A percentile compares a stretch with the other conserved stretches of the same genome.
phyloP scores from a whole-genome alignment of 2,329 filamentous ascomycete genomes.

The Uncinocarpus reesii region DNA sequence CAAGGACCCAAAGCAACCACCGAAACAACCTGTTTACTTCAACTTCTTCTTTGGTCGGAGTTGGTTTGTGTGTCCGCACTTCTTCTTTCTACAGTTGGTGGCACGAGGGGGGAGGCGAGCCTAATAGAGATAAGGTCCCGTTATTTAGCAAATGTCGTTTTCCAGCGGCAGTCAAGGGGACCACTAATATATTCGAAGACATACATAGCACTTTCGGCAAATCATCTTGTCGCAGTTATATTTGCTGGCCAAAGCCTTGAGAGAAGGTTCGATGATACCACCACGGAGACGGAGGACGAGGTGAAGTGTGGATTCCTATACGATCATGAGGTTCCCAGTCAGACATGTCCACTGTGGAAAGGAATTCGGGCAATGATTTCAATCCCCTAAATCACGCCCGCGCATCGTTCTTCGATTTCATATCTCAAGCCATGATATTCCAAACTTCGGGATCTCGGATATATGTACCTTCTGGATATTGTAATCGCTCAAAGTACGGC shows the following conservation, averaged over 20 bases:
- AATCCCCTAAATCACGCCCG: neutral
- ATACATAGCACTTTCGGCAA: conserved; percentile 99
- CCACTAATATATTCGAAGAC: conserved; percentile 30
- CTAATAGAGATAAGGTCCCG: conserved; percentile 24
- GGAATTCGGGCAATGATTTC: neutral
- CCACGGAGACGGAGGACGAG: conserved; percentile 52
- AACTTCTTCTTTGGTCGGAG: conserved; percentile 99
- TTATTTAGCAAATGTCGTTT: neutral
- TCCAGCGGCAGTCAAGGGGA: neutral
- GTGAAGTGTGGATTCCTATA: conserved; percentile 55
- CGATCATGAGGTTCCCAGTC: conserved; percentile 26
- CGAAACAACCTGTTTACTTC: conserved; percentile 49
- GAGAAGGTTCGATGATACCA: conserved; percentile 47
- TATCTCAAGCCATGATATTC: neutral
- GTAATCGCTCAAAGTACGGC: conserved; percentile 44
- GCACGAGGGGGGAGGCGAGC: conserved; percentile 90
- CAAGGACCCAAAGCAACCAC: conserved; percentile 7
- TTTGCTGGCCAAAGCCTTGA: conserved; percentile 61
- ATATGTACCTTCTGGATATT: conserved; percentile 54
- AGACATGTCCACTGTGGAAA: conserved; percentile 11
- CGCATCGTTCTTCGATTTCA: neutral
- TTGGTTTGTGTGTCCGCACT: conserved; percentile 99
- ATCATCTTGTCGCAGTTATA: conserved; percentile 99
- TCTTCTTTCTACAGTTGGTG: conserved; percentile 99
- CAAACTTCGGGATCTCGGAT: conserved; percentile 51